phyloP scores from a whole-genome alignment of 78 protist species.

The Dictyostelium intermedium region DNA sequence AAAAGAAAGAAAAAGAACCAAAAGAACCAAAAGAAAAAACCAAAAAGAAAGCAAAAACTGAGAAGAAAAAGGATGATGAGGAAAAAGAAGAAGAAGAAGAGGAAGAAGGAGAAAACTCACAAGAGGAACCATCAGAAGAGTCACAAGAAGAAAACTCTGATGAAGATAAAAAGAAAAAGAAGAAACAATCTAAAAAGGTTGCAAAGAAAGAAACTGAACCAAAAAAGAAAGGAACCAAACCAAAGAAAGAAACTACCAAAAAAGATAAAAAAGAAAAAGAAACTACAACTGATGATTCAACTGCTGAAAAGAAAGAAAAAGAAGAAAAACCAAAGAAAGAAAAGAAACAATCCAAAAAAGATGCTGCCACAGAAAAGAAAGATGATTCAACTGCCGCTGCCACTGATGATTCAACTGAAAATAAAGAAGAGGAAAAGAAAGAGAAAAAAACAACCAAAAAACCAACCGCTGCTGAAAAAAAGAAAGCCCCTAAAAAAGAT shows the following conservation, averaged over 20 bases:
- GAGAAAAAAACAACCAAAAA: neutral
- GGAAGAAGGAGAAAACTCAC: neutral
- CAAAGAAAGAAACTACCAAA: constrained; percentile 5
- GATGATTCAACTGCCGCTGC: neutral
- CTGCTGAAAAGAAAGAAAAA: constrained; percentile 23
- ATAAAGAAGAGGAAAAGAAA: neutral
- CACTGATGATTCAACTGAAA: neutral
- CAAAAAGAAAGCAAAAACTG: neutral
- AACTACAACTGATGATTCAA: neutral
- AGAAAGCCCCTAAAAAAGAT: neutral
- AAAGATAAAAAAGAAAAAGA: constrained; percentile 4
- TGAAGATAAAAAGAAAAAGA: neutral
- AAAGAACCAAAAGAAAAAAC: neutral
- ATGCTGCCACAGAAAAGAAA: neutral
- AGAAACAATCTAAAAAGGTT: neutral
- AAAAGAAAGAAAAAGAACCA: neutral
- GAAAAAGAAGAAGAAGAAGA: neutral
- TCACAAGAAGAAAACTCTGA: neutral
- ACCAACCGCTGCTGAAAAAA: neutral
- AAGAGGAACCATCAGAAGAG: neutral
- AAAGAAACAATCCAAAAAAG: neutral
- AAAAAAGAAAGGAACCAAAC: constrained; percentile 1
- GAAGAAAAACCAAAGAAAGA: neutral
- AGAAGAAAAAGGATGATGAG: no score
- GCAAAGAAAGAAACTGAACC: neutral